These are phyloP conservation scores for Pichia ethanolica DNA, from an alignment of 805 yeast species.

Conservation along the genomic window DNA sequence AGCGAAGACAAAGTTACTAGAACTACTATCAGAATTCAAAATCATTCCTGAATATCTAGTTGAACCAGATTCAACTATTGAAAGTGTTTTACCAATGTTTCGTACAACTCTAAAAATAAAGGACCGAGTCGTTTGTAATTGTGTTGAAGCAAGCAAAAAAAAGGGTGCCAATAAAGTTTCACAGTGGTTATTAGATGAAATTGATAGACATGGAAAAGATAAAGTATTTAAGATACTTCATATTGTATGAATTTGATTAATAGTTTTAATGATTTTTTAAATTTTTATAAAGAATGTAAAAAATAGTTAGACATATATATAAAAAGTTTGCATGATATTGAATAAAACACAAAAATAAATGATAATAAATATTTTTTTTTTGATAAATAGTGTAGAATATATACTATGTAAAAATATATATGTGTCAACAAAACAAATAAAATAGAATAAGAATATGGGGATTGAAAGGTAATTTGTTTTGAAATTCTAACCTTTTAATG, in stretches of 20 bases:
- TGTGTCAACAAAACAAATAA: background rate
- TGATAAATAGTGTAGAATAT: conserved; percentile 1
- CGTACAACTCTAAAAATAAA: conserved; percentile 25
- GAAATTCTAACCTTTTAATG: background rate
- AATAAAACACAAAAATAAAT: background rate
- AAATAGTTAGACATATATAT: too few relatives aligned
- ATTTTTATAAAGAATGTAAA: too few relatives aligned
- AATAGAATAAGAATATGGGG: background rate
- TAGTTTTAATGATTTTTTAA: too few relatives aligned
- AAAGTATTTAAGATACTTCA: too few relatives aligned
- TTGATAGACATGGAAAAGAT: conserved; percentile 1
- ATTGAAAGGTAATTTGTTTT: background rate
- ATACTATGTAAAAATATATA: background rate
- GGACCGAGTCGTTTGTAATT: conserved; percentile 28
- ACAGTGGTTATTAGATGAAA: conserved; percentile 20
- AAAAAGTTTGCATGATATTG: too few relatives aligned
- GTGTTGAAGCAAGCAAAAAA: conserved; percentile 30
- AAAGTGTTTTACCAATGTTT: conserved; percentile 15
- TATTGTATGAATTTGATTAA: too few relatives aligned
- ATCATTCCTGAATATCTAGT: conserved; percentile 27
- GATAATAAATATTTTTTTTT: background rate
- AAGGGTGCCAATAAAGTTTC: conserved; percentile 35
- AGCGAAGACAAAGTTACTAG: conserved; percentile 7
- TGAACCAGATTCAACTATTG: conserved; percentile 1
- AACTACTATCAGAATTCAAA: conserved; percentile 5